Evolutionary conservation across 1,284 basidiomycete species (phyloP).

Genomic region (Ceratobasidium sp.): DNA sequence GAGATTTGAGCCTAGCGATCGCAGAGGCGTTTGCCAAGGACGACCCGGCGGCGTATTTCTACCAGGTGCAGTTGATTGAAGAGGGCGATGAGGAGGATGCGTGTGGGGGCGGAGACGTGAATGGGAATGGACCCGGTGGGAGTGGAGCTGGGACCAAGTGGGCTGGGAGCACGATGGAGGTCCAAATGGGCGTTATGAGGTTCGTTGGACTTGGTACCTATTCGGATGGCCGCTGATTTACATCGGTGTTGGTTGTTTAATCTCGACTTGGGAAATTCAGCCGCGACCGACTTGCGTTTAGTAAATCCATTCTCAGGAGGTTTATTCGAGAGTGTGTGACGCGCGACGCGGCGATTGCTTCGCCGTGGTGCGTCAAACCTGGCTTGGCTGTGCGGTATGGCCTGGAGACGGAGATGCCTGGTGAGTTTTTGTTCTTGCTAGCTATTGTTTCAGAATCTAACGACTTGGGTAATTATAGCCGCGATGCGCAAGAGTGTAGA

Average conservation of each 20-base stretch:
- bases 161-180: slow-evolving; percentile 78
- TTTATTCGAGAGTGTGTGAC: slow-evolving; percentile 95
- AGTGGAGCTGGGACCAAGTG: slow-evolving; percentile 53
- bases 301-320: slow-evolving; percentile 94
- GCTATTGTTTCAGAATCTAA: neutral
- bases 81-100: slow-evolving; percentile 62
- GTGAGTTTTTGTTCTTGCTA: slow-evolving; percentile 63
- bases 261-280: slow-evolving; percentile 57
- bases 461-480: neutral
- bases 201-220: slow-evolving; percentile 55
- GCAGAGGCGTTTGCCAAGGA: slow-evolving; percentile 80
- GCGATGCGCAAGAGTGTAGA: slow-evolving; percentile 72
- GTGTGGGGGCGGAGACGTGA: slow-evolving; percentile 24
- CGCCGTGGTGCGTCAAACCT: slow-evolving; percentile 94
- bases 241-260: neutral
- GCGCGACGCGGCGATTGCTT: slow-evolving; percentile 89
- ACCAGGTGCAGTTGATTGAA: slow-evolving; percentile 87
- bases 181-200: slow-evolving; percentile 83
- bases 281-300: slow-evolving; percentile 94
- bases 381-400: slow-evolving; percentile 84
- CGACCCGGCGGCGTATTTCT: slow-evolving; percentile 85
- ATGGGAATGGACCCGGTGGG: neutral
- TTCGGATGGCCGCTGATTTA: neutral
- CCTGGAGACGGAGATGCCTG: slow-evolving; percentile 85
- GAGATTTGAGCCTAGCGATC: slow-evolving; percentile 78